Conservation (phyloP, 2,329 filamentous ascomycete genomes). For the Claviceps sp. region DNA sequence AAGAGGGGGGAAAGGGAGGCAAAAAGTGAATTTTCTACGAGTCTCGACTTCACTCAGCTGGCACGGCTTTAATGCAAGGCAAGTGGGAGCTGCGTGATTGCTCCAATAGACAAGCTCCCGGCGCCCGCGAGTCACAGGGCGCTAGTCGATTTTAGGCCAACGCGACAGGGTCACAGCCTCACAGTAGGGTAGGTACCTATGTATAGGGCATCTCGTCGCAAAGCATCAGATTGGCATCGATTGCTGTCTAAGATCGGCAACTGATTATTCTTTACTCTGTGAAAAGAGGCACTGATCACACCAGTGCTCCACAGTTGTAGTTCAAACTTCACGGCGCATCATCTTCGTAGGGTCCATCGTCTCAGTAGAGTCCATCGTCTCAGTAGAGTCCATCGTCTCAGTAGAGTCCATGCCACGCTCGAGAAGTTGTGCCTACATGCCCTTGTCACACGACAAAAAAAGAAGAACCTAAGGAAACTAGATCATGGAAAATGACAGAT, state of each 20-base stretch:
- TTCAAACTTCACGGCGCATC: no score
- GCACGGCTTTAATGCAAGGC: slow-evolving; percentile 10
- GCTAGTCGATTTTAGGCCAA: slow-evolving; percentile 14
- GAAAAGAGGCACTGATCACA: no score
- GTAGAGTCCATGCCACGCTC: background rate
- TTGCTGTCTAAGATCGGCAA: no score
- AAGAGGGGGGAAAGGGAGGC: slow-evolving; percentile 3
- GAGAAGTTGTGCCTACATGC: background rate
- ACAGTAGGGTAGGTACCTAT: no score
- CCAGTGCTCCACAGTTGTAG: no score
- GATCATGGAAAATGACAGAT: no score
- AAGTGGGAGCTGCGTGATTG: slow-evolving; percentile 11
- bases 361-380: background rate
- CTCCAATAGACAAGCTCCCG: background rate
- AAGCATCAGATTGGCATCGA: background rate
- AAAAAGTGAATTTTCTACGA: slow-evolving; percentile 12
- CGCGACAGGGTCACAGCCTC: background rate
- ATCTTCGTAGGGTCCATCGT: no score
- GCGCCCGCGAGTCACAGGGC: background rate
- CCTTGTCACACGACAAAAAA: background rate
- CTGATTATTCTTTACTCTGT: no score
- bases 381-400: no score
- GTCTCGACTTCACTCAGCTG: slow-evolving; percentile 9
- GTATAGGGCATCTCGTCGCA: background rate
- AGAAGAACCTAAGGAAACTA: background rate